Base-by-base conservation (phyloP, 2,329 filamentous ascomycete genomes). In the Diaporthe aspalathi region DNA sequence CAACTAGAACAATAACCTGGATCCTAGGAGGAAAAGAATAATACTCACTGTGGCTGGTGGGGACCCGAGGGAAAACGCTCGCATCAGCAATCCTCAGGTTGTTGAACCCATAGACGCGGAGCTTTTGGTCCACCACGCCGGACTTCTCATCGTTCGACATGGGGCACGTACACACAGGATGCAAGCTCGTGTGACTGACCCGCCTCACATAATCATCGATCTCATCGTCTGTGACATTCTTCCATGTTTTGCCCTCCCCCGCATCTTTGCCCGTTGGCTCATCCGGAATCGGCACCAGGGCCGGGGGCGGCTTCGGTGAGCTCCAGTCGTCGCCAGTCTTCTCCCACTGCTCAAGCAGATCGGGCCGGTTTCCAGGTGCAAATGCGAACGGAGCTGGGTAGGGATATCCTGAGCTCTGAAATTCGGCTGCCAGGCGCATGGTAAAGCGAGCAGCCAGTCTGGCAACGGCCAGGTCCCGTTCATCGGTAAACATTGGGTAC, bases 91-190 rank as follows among this genome's bases (percentile, higher is more conserved):
- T 66, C 32, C 76, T 73, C 63, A 77, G 67, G 43, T 74, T 74
- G n/a, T 70, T n/a, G n/a, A 78, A 38, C 1, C 77, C 77, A 53
- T 75, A 73, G 22, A 79, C 76, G 16, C 73, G 70, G 11, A 79
- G 74, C n/a, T 53, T 47, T 57, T 76, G 73, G 60, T 78, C 76
- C 5, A 79, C 76, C 2, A 78, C 77, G 3, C 77, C 76, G 1
- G 73, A 70, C 27, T 22, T 12, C 9, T 43, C 54, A 22, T 62
- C 62, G 0, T 35, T 40, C 16, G 80, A 79, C 72, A 81, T 81
- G 11, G 81, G 81, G 73, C 84, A 80, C 76, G 86, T 84, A 14
- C 83, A 81, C 29, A 79, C 77, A 17, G 82, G 81, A 50, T 85
- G 83, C 17, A 80, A 76, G 35, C 74, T 74, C 7, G 75, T 75